Conservation (phyloP, 306 rosid species). For the Styphnolobium japonicum region DNA sequence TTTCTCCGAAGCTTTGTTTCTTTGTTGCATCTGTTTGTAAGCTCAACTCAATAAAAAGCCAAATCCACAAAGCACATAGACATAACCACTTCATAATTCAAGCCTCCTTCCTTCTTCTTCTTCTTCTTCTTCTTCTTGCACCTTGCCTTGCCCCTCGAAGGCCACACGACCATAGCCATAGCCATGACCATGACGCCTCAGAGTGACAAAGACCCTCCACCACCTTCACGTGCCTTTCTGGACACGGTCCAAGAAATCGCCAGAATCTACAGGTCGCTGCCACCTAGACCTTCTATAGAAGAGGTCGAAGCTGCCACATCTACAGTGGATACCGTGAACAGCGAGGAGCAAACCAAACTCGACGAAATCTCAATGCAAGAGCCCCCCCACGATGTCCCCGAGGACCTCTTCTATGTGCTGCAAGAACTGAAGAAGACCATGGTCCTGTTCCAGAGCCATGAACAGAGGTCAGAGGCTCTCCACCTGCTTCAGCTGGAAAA, state of each 20-base stretch:
- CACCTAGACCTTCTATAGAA: constrained; percentile 74
- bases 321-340: constrained; percentile 53
- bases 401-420: constrained; percentile 59
- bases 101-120: neutral
- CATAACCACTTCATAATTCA: neutral
- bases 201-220: constrained; percentile 33
- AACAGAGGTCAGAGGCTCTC: constrained; percentile 65
- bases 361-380: constrained; percentile 51
- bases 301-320: constrained; percentile 78
- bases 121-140: neutral
- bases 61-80: neutral
- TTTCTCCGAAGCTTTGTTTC: too few relatives aligned
- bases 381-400: constrained; percentile 43
- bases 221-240: constrained; percentile 37
- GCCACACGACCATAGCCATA: neutral
- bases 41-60: neutral
- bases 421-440: constrained; percentile 56
- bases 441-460: constrained; percentile 55
- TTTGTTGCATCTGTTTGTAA: too few relatives aligned
- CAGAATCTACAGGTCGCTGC: constrained; percentile 62
- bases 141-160: neutral
- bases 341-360: constrained; percentile 61
- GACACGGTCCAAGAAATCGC: constrained; percentile 66
- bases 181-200: constrained; percentile 48
- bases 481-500: constrained; percentile 57